Evolutionary conservation across 495 filamentous ascomycete species (phyloP).

Genomic region (Penicillium desertorum): DNA sequence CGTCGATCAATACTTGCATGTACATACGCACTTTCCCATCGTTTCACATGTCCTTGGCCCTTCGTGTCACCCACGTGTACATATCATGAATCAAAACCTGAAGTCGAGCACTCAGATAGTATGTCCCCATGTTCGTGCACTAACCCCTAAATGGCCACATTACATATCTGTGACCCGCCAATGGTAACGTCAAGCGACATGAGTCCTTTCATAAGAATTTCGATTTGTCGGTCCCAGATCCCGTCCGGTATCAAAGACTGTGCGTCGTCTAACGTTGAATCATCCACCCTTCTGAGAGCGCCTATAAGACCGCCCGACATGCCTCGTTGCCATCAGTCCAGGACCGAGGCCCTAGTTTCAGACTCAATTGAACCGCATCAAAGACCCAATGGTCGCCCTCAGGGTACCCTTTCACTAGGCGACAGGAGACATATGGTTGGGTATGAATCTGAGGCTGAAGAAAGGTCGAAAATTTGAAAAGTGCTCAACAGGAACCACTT

Average conservation of each 20-base stretch:
- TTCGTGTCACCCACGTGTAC: neutral
- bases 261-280: neutral
- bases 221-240: slow-evolving; percentile 18
- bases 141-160: slow-evolving; percentile 8
- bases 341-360: no score
- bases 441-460: neutral
- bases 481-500: neutral
- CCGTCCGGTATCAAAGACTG: neutral
- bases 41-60: neutral
- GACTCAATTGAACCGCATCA: no score
- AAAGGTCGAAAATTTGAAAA: no score
- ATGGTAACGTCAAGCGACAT: slow-evolving; percentile 27
- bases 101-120: slow-evolving; percentile 29
- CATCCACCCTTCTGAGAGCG: no score
- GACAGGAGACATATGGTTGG: neutral
- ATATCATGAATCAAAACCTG: slow-evolving; percentile 16
- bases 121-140: slow-evolving; percentile 25
- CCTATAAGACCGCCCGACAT: no score
- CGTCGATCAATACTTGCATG: neutral
- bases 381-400: no score
- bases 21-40: neutral
- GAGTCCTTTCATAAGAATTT: slow-evolving; percentile 24
- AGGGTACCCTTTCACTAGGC: no score
- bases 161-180: slow-evolving; percentile 26
- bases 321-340: no score